Evolutionary conservation across 306 rosid species (phyloP), one percentile per base, ranked within the genome.

Genomic region (Cucumis melo): DNA sequence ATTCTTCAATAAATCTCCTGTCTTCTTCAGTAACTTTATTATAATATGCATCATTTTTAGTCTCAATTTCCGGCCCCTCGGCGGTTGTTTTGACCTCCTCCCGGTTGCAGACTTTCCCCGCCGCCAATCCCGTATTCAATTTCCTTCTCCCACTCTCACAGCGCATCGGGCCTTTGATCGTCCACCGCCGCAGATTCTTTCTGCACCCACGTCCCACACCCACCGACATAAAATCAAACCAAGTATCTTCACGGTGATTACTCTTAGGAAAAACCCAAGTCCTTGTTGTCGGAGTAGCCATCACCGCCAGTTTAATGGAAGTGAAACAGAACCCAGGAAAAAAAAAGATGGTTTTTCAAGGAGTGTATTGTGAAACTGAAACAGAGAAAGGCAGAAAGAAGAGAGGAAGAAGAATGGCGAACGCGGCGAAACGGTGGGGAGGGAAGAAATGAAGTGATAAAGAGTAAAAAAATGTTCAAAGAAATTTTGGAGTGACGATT

Each of bases 21-120:
- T 90, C 98, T 61, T 86, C 88, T 75, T 88, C 86, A 10, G 79
- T 57, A n/a, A 51, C 57, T 0, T 58, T 83, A 56, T 5, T 17
- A 46, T 46, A 13, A 51, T 59, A 48, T 0, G n/a, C 34, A 67
- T 67, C 74, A 20, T 38, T 68, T 14, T 15, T 8, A 14, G 11
- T 39, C 54, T n/a, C 75, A 70, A 46, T 70, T 70, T 23, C 57
- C 56, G 12, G 17, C 55, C n/a, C 5, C 50, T 21, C 36, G 21
- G 21, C 74, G 11, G 34, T 12, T 7, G 55, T 67, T 67, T 42
- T 42, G 19, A 12, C 57, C 75, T 44, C 75, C 59, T 46, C 75
- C 75, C 75, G 15, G 9, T 71, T 71, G 41, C 75, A 24, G 14
- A 39, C 75, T 24, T 14, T 48, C 59, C 19, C 75, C 36, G 55